A percentile compares a stretch with the other conserved stretches of the same genome.
Evolutionary conservation across 2,329 filamentous ascomycete species (phyloP).

Genomic region (Aspergillus felis): DNA sequence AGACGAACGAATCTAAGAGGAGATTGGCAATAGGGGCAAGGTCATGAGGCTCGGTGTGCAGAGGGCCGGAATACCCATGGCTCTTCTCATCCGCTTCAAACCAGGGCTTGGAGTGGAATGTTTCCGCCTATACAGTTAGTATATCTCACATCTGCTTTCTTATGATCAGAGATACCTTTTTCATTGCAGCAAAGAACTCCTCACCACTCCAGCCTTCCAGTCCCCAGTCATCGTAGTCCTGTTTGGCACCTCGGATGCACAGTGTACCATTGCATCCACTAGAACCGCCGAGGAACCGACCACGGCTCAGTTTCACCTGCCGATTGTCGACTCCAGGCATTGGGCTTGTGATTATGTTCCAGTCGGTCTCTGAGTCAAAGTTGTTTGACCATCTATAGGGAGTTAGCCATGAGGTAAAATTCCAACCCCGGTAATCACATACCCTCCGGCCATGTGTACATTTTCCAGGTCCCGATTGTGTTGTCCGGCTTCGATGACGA

Average conservation of each 20-base stretch:
- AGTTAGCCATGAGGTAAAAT: not conserved
- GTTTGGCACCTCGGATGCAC: constrained; percentile 41
- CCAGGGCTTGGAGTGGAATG: constrained; percentile 57
- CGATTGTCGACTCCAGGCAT: constrained; percentile 39
- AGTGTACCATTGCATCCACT: constrained; percentile 45
- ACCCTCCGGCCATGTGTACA: constrained; percentile 45
- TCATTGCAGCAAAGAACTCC: constrained; percentile 56
- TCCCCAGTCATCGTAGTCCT: constrained; percentile 54
- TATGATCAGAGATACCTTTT: constrained; percentile 38
- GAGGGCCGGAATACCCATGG: constrained; percentile 51
- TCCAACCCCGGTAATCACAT: constrained; percentile 2
- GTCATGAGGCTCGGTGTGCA: constrained; percentile 57
- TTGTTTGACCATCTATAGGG: constrained; percentile 37
- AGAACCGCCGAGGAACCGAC: constrained; percentile 41
- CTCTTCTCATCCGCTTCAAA: constrained; percentile 47
- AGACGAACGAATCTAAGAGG: constrained; percentile 53
- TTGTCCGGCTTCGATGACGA: constrained; percentile 48
- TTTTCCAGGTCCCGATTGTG: constrained; percentile 44
- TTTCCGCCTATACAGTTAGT: constrained; percentile 44
- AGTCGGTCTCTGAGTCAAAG: constrained; percentile 42
- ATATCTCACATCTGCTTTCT: not conserved
- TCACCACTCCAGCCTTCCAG: constrained; percentile 53
- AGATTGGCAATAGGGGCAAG: constrained; percentile 56
- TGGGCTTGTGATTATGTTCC: constrained; percentile 42
- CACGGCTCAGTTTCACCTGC: constrained; percentile 42